phyloP scores from a whole-genome alignment of 2,329 filamentous ascomycete species.

The Exophiala sideris region DNA sequence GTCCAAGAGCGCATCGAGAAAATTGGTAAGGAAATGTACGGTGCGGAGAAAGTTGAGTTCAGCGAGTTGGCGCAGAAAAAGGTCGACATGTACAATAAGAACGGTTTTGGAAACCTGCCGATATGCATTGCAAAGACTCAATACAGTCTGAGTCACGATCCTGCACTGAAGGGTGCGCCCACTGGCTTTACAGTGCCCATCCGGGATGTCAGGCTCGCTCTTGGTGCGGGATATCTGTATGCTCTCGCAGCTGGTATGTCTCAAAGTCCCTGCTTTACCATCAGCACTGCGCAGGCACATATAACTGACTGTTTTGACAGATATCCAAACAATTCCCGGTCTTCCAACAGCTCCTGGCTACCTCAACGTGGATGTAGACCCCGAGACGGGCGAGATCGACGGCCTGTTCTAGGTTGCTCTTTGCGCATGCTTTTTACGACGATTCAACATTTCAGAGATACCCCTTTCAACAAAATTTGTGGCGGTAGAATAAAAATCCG shows the following conservation, averaged over 20 bases:
- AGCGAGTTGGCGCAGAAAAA: conserved; percentile 93
- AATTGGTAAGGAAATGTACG: conserved; percentile 93
- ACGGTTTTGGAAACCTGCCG: conserved; percentile 87
- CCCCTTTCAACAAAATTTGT: conserved; percentile 6
- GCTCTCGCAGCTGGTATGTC: conserved; percentile 71
- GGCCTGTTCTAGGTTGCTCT: conserved; percentile 70
- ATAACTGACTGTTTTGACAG: not conserved
- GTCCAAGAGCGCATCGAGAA: conserved; percentile 87
- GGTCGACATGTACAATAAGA: conserved; percentile 88
- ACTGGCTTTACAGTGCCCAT: conserved; percentile 94
- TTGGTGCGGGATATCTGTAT: conserved; percentile 91
- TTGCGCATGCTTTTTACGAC: conserved; percentile 3
- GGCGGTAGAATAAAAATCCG: conserved; percentile 2
- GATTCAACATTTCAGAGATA: conserved; percentile 9
- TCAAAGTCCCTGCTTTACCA: not conserved
- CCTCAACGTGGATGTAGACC: conserved; percentile 81
- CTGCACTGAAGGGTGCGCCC: conserved; percentile 89
- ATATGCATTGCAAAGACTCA: conserved; percentile 99
- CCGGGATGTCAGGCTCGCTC: conserved; percentile 87
- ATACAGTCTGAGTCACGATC: conserved; percentile 92
- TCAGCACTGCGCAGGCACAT: not conserved
- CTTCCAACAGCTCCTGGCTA: conserved; percentile 93
- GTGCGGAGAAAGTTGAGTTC: conserved; percentile 83
- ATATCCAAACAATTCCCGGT: conserved; percentile 97
- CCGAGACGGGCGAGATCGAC: conserved; percentile 79